Evolutionary conservation across 2,329 filamentous ascomycete species (phyloP), one percentile per base, ranked within the genome.

Genomic region (Aspergillus ustus): DNA sequence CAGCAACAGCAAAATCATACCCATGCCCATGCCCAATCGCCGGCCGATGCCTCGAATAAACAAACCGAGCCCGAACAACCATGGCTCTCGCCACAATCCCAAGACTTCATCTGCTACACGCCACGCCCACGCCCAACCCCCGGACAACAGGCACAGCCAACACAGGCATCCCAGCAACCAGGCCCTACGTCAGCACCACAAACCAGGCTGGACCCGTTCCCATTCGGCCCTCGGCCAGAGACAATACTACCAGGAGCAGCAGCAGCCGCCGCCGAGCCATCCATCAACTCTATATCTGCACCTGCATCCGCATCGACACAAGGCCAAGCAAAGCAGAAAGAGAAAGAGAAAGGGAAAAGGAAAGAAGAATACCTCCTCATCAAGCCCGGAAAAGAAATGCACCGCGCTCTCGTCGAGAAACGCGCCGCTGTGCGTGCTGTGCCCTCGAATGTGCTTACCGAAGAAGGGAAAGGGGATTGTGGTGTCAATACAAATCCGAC

Each of bases 331-430:
- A 11, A 40, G 11, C 34, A 13, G 15, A 15, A 40, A 11, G 9
- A 15, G 15, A 28, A 45, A 56, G 45, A 45, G 48, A 54, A 45
- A 56, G 45, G 40, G 48, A 54, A 49, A 61, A 20, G 40, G 62
- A 40, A 57, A 28, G 62, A 49, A 55, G 66, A 60, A n/a, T 74
- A 74, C 60, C 52, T 74, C 15, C 63, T 74, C 62, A 63, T 74
- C 31, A 67, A 66, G 1, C 72, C 72, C 0, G 72, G 72, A 0
- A 66, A 69, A 20, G 66, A 70, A 15, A 74, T 73, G 71, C 66
- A 69, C 56, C 66, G 66, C 28, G 51, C 62, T 4, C 45, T 69
- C 5, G 61, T 73, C 19, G 69, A 72, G n/a, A 72, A 68, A 51
- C 68, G 72, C 20, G 44, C 72, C 19, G 48, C 56, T 3, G 68